A percentile compares a stretch with the other conserved stretches of the same genome.
These are phyloP conservation scores for Rhodosporidiobolus odoratus DNA, from an alignment of 768 basidiomycete genomes.

Conservation along the genomic window DNA sequence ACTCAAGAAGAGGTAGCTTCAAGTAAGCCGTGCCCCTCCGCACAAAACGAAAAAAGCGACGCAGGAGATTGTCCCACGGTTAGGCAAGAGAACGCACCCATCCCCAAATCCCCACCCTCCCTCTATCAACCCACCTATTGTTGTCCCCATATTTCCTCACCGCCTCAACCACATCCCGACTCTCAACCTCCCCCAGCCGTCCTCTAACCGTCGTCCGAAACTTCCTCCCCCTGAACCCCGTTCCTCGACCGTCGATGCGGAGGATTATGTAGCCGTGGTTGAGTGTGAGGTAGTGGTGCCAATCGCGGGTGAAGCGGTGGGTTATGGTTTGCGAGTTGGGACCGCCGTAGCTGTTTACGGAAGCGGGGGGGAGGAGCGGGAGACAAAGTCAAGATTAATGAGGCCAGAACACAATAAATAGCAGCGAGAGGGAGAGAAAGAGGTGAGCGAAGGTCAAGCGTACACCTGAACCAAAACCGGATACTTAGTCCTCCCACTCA, in stretches of 20 bases:
- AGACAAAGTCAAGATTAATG: neutral
- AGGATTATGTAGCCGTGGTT: slow-evolving; percentile 78
- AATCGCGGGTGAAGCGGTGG: slow-evolving; percentile 63
- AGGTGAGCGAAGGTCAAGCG: slow-evolving; percentile 1
- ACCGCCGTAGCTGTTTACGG: slow-evolving; percentile 68
- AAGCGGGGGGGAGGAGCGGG: neutral
- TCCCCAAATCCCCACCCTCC: slow-evolving; percentile 91
- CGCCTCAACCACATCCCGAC: slow-evolving; percentile 78
- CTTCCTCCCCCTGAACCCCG: slow-evolving; percentile 78
- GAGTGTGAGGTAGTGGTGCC: slow-evolving; percentile 81
- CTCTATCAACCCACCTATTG: slow-evolving; percentile 79
- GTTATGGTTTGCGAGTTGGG: slow-evolving; percentile 72
- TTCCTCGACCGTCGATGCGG: slow-evolving; percentile 85
- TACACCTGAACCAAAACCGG: slow-evolving; percentile 87
- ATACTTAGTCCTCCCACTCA: slow-evolving; percentile 90
- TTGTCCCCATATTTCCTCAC: slow-evolving; percentile 75
- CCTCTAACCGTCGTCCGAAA: slow-evolving; percentile 82
- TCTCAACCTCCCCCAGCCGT: slow-evolving; percentile 84
- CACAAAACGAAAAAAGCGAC: no score
- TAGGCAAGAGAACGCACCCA: slow-evolving; percentile 71
- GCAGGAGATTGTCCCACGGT: no score
- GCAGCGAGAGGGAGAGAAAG: neutral
- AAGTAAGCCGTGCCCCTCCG: neutral
- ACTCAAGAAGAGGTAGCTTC: neutral
- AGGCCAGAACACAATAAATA: no score